phyloP scores from a whole-genome alignment of 257 asterid genomes.

The Parsonsia alboflavescens region DNA sequence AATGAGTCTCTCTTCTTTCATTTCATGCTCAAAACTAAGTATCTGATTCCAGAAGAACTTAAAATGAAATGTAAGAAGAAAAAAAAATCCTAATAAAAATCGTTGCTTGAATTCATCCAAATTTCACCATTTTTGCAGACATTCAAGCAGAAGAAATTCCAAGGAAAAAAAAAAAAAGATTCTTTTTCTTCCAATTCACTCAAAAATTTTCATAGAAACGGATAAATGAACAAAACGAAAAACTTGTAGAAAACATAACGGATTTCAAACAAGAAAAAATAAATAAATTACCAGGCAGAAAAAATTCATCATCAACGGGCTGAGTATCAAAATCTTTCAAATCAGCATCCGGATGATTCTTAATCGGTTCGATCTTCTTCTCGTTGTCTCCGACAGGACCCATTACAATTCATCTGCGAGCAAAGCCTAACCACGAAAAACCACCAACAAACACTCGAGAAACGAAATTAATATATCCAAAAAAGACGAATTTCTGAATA shows the following conservation, averaged over 20 bases:
- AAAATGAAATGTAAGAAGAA: neutral
- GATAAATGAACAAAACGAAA: neutral
- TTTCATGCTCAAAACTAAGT: neutral
- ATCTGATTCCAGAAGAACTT: neutral
- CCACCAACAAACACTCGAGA: too few species aligned
- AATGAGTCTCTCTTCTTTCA: neutral
- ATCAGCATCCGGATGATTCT: slow-evolving; percentile 22
- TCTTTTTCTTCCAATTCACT: neutral
- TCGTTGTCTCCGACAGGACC: slow-evolving; percentile 25
- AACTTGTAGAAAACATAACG: neutral
- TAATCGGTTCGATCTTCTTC: slow-evolving; percentile 10
- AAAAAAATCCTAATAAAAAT: neutral
- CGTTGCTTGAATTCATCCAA: neutral
- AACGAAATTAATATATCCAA: neutral
- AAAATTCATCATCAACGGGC: slow-evolving; percentile 35
- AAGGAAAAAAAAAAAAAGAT: neutral
- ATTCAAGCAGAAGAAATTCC: neutral
- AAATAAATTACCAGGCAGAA: slow-evolving; percentile 30
- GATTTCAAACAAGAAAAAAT: neutral
- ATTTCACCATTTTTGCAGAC: neutral
- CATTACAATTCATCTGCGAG: slow-evolving; percentile 41
- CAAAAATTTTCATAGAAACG: neutral
- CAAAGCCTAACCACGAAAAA: neutral
- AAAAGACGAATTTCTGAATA: neutral
- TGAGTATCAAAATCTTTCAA: slow-evolving; percentile 33